Conservation (phyloP, 768 basidiomycete genomes). For the Scleroderma citrinum region DNA sequence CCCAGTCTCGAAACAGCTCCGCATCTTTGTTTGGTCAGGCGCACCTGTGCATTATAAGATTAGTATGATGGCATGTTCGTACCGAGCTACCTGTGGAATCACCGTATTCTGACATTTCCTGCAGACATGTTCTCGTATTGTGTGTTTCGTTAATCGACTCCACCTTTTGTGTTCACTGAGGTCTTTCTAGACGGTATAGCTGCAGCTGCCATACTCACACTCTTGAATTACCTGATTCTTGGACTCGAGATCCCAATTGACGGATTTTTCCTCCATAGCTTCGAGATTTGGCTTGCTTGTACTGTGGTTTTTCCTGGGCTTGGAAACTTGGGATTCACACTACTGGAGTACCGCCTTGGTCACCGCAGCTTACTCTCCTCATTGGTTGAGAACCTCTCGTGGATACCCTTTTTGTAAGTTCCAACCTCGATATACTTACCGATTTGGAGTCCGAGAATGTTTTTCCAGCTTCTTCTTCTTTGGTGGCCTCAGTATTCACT, state of each 20-base stretch:
- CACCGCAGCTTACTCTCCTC: slow-evolving; percentile 19
- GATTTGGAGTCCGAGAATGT: not conserved
- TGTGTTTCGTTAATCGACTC: slow-evolving; percentile 17
- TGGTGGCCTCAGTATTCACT: slow-evolving; percentile 48
- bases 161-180: not conserved
- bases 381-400: slow-evolving; percentile 20
- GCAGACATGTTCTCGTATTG: slow-evolving; percentile 49
- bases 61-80: slow-evolving; percentile 47
- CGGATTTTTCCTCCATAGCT: slow-evolving; percentile 70
- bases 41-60: slow-evolving; percentile 83
- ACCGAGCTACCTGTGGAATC: not conserved
- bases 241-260: slow-evolving; percentile 70
- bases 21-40: slow-evolving; percentile 66
- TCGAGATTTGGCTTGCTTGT: slow-evolving; percentile 76
- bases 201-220: slow-evolving; percentile 54
- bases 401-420: slow-evolving; percentile 35
- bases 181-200: slow-evolving; percentile 46
- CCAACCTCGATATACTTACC: not conserved
- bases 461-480: slow-evolving; percentile 42
- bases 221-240: slow-evolving; percentile 71
- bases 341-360: slow-evolving; percentile 72
- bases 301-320: slow-evolving; percentile 69
- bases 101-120: slow-evolving; percentile 3
- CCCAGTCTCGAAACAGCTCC: slow-evolving; percentile 78
- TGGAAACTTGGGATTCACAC: slow-evolving; percentile 64